Conservation (phyloP, 2,329 filamentous ascomycete species). For the Cercospora citrullina region DNA sequence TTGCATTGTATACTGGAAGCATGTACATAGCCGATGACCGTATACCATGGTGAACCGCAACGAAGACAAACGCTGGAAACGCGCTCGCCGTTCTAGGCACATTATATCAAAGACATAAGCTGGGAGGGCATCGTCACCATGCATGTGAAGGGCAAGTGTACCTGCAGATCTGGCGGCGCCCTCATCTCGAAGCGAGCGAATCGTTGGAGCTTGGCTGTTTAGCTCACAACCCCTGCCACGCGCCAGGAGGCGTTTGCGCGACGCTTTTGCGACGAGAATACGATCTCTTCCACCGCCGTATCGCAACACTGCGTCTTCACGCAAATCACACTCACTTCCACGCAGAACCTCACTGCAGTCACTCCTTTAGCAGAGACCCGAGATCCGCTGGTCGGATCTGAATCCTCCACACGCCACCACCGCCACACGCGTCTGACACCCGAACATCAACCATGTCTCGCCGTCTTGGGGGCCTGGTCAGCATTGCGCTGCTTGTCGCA, state of each 20-base stretch:
- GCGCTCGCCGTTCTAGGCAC: not conserved
- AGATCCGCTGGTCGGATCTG: constrained; percentile 21
- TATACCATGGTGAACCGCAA: not conserved
- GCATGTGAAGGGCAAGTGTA: constrained; percentile 4
- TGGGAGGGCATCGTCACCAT: not conserved
- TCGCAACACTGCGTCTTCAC: not conserved
- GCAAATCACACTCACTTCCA: constrained; percentile 8
- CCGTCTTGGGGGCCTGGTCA: constrained; percentile 18
- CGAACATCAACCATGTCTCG: constrained; percentile 25
- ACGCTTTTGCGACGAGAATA: constrained; percentile 9
- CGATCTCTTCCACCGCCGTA: not conserved
- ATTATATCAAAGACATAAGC: not conserved
- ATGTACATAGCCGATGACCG: not conserved
- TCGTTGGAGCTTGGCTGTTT: constrained; percentile 5
- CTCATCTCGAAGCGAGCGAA: constrained; percentile 10
- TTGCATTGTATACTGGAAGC: not conserved
- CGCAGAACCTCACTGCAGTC: constrained; percentile 16
- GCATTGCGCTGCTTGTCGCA: constrained; percentile 30
- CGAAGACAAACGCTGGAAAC: not conserved
- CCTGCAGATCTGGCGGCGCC: constrained; percentile 11
- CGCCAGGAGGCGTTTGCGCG: constrained; percentile 14
- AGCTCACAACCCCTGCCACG: constrained; percentile 5
- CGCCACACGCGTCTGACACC: constrained; percentile 8
- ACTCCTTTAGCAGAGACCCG: constrained; percentile 13
- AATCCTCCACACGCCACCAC: constrained; percentile 8